Conservation (phyloP, 1,139 yeast genomes). For the Geotrichum histeridarum region DNA sequence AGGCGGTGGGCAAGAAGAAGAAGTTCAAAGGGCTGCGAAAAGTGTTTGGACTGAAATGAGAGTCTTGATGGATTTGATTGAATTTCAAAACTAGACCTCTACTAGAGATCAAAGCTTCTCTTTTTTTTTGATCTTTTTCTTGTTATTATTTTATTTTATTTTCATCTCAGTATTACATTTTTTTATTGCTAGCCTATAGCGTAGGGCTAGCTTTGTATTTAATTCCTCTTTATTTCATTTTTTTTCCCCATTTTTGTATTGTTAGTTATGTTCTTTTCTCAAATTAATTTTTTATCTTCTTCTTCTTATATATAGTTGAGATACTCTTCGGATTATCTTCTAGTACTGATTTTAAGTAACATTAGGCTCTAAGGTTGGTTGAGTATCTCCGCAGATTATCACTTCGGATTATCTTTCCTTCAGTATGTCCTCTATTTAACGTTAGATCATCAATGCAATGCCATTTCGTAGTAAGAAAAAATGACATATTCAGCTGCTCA, state of each 20-base stretch:
- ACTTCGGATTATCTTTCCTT: too few relatives aligned
- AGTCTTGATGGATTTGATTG: too few relatives aligned
- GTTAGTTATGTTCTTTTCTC: neutral
- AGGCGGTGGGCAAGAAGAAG: constrained; percentile 26
- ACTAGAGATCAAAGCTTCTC: neutral
- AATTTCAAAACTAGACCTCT: too few relatives aligned
- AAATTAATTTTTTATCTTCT: neutral
- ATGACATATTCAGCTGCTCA: too few relatives aligned
- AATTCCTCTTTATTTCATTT: too few relatives aligned
- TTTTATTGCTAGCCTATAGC: too few relatives aligned
- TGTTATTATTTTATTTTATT: constrained; percentile 10
- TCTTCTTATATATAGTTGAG: neutral
- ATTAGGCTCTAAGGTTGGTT: neutral
- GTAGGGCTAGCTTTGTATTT: too few relatives aligned
- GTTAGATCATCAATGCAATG: too few relatives aligned
- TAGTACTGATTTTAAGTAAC: neutral
- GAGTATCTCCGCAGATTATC: too few relatives aligned
- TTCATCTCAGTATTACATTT: neutral
- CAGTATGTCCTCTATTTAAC: too few relatives aligned
- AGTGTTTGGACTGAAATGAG: constrained; percentile 26
- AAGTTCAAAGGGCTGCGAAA: constrained; percentile 30
- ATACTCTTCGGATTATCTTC: neutral
- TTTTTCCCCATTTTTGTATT: constrained; percentile 5
- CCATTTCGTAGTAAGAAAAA: too few relatives aligned
- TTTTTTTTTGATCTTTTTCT: neutral